Evolutionary conservation across 23 red algal species (phyloP), one percentile per base, ranked within the genome.

Genomic region (Gracilaria vermiculophylla): DNA sequence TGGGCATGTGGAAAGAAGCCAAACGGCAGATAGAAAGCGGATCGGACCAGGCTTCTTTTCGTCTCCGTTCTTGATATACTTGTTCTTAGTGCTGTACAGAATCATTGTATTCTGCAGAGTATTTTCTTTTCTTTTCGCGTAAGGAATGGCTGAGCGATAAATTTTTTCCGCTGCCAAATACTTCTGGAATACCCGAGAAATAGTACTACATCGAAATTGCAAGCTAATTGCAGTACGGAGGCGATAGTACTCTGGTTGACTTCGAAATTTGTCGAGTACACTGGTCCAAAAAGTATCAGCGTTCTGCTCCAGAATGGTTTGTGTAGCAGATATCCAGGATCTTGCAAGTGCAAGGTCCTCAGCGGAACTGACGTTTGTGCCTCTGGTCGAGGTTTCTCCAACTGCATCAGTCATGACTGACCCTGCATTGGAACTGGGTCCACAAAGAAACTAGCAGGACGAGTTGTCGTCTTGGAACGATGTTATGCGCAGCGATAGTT

Each of bases 161-260:
- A 54, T 0, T 54, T 80, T 60, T 28, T 80, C n/a, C n/a, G n/a
- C n/a, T n/a, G n/a, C 27, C 49, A 78, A 50, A 54, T 78, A 78
- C 41, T 53, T 80, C 27, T 80, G 48, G 21, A 52, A 54, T 1
- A 3, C 1, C 8, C 34, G 15, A 21, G n/a, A n/a, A n/a, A n/a
- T 11, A 36, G 19, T 6, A 17, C 20, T 69, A 19, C 21, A 25
- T 29, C 27, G 35, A 34, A 2, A 39, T 69, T 19, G 7, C 12
- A 12, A 44, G 36, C n/a, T n/a, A n/a, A n/a, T n/a, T n/a, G n/a
- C n/a, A n/a, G n/a, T n/a, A n/a, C n/a, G n/a, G n/a, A n/a, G n/a
- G n/a, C n/a, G n/a, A n/a, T n/a, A n/a, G n/a, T n/a, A n/a, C n/a
- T n/a, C n/a, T n/a, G n/a, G n/a, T n/a, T n/a, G n/a, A n/a, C n/a